Conservation (phyloP, 768 basidiomycete species). For the Paxillus rubicundulus region DNA sequence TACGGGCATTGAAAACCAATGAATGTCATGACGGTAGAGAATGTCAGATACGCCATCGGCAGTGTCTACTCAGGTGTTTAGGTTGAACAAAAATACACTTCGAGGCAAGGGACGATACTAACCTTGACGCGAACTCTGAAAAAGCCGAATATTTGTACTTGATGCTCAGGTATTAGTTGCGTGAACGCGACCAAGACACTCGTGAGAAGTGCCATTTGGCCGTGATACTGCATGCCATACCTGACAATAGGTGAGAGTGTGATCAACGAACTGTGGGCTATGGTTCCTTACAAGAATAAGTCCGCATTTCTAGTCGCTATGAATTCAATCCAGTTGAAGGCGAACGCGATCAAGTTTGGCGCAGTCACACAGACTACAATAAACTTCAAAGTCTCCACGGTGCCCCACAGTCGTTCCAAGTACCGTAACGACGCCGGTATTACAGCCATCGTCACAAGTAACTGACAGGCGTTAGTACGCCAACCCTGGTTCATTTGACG, state of each 20-base stretch:
- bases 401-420: slow-evolving; percentile 93
- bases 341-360: slow-evolving; percentile 87
- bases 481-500: not conserved
- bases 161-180: slow-evolving; percentile 96
- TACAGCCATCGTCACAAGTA: slow-evolving; percentile 70
- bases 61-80: slow-evolving; percentile 54
- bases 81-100: not conserved
- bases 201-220: slow-evolving; percentile 88
- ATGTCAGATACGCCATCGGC: slow-evolving; percentile 91
- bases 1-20: slow-evolving; percentile 86
- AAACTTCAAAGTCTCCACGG: slow-evolving; percentile 82
- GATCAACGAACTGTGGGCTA: slow-evolving; percentile 3
- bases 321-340: slow-evolving; percentile 87
- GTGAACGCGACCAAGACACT: slow-evolving; percentile 94
- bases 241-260: slow-evolving; percentile 40
- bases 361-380: slow-evolving; percentile 72
- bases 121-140: slow-evolving; percentile 91
- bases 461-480: slow-evolving; percentile 42
- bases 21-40: slow-evolving; percentile 83
- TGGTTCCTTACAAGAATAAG: slow-evolving; percentile 66
- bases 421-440: slow-evolving; percentile 85
- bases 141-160: slow-evolving; percentile 87
- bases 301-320: slow-evolving; percentile 66
- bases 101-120: slow-evolving; percentile 8
- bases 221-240: slow-evolving; percentile 87